These are phyloP conservation scores for Trichoderma afroharzianum DNA, from an alignment of 2,329 filamentous ascomycete species.

Conservation along the genomic window DNA sequence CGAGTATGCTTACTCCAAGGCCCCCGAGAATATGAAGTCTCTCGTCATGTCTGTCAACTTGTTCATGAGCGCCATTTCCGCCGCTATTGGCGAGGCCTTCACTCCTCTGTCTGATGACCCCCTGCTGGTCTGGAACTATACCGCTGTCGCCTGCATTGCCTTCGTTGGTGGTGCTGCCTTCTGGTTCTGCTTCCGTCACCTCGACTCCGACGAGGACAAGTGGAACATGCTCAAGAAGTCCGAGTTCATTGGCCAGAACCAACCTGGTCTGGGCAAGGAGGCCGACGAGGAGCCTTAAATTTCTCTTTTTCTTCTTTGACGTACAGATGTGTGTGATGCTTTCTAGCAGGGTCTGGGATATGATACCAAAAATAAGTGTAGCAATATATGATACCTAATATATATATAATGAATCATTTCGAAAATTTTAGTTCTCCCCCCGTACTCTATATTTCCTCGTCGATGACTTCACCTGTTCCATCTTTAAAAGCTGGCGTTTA, in stretches of 20 bases:
- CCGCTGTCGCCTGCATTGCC: slow-evolving; percentile 57
- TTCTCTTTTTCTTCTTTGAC: background rate
- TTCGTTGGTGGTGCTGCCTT: slow-evolving; percentile 61
- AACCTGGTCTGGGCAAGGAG: slow-evolving; percentile 32
- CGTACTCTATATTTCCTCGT: too few relatives aligned
- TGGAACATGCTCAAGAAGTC: slow-evolving; percentile 59
- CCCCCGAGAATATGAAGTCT: slow-evolving; percentile 75
- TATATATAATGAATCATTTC: slow-evolving; percentile 7
- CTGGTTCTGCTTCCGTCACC: slow-evolving; percentile 63
- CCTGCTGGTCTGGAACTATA: slow-evolving; percentile 70
- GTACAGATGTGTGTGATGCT: background rate
- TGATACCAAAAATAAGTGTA: slow-evolving; percentile 17
- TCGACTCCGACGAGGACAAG: slow-evolving; percentile 65
- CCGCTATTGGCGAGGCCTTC: slow-evolving; percentile 68
- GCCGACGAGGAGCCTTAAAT: slow-evolving; percentile 8
- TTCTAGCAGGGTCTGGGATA: background rate
- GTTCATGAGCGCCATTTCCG: slow-evolving; percentile 66
- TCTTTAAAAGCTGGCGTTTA: background rate
- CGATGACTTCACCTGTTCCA: background rate
- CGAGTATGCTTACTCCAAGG: slow-evolving; percentile 75
- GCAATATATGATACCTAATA: slow-evolving; percentile 10
- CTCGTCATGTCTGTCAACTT: slow-evolving; percentile 68
- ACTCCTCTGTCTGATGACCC: slow-evolving; percentile 60
- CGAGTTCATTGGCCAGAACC: slow-evolving; percentile 38
- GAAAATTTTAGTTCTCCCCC: background rate